phyloP scores from a whole-genome alignment of 257 asterid genomes.

The Solanum habrochaites region DNA sequence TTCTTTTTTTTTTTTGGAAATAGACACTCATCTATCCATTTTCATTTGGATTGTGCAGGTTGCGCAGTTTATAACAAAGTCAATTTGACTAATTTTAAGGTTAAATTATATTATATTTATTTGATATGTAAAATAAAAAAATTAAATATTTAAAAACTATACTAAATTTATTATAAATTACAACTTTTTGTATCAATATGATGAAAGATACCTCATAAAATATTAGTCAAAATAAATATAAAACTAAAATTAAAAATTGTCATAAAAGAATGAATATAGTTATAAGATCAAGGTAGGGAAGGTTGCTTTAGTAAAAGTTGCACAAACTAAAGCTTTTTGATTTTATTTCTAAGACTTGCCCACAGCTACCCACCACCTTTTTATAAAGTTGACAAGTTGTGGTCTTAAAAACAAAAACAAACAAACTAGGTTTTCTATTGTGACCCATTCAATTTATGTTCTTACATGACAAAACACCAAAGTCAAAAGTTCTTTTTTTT shows the following conservation, averaged over 20 bases:
- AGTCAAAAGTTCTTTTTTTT: background rate
- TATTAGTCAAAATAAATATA: too few species aligned
- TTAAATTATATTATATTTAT: too few species aligned
- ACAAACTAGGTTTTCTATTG: background rate
- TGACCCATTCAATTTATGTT: background rate
- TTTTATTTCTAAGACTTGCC: background rate
- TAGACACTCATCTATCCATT: too few species aligned
- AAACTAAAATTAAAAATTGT: background rate
- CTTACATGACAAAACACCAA: background rate
- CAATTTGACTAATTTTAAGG: background rate
- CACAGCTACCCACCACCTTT: background rate
- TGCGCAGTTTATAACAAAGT: too few species aligned
- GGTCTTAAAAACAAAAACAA: background rate
- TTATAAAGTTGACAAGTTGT: background rate
- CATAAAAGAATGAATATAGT: background rate
- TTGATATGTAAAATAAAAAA: too few species aligned
- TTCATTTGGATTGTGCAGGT: too few species aligned
- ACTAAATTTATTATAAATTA: too few species aligned
- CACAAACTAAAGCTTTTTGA: background rate
- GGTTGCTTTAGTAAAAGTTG: background rate
- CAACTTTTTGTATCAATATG: too few species aligned
- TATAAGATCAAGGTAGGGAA: background rate
- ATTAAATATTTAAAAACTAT: too few species aligned
- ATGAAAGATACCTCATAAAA: too few species aligned
- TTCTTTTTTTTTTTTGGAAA: accelerated